Base-by-base conservation (phyloP, 441 rosid genomes). In the Melastoma candidum region DNA sequence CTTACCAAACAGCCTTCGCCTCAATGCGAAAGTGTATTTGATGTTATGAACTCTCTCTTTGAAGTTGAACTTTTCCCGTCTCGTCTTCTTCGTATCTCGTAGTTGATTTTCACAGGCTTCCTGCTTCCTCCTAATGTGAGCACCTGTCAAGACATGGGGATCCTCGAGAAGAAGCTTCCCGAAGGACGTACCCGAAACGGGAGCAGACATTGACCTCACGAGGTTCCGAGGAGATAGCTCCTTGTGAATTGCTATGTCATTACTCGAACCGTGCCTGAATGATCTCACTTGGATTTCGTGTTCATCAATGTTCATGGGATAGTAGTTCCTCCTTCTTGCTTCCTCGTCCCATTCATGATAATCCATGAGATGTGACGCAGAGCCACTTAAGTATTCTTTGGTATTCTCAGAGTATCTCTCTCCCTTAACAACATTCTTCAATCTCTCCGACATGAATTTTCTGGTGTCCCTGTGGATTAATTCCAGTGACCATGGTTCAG, bases 101-200 rank as follows among this genome's bases (percentile, higher is more conserved):
- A 64, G 61, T 48, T 64, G 60, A 63, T 65, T 74, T 55, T 73
- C 83, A 60, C 63, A 60, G 10, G 73, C 74, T 67, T 92, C 97
- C 49, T 88, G 95, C 80, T 88, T 93, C 69, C 89, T 81, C 74
- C 89, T 81, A 68, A 88, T 86, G 50, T 85, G 94, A 0, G 84
- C 95, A 51, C 95, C 92, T 0, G 95, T 85, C 64, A 88, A 59
- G 70, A 86, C 62, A 50, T 81, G 90, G 2, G 85, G 80, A 43
- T 93, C 97, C 72, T 86, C 95, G 5, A 93, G 79, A 63, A 88
- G 77, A 57, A 85, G 92, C 81, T 88, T 85, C 56, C 97, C 90
- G 12, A 88, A 86, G 13, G 95, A 84, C 69, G 87, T 78, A 49
- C 92, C 95, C 27, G 97, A 79, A 45, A 84, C 84, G 4, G 97